Evolutionary conservation across 1,284 basidiomycete species (phyloP).

Genomic region (Schizophyllum commune): DNA sequence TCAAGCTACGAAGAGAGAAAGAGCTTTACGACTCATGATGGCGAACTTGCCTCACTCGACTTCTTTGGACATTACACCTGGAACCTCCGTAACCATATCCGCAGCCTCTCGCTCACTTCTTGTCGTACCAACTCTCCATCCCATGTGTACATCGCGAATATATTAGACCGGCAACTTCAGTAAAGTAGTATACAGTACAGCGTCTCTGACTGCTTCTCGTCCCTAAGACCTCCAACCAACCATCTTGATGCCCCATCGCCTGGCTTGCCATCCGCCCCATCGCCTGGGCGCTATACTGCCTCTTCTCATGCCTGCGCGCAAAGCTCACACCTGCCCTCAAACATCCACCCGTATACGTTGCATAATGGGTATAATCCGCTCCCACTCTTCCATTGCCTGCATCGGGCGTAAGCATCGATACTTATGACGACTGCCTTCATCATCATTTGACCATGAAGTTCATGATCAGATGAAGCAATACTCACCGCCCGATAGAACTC

Average conservation of each 20-base stretch:
- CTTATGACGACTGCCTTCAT: no score
- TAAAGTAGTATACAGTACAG: not conserved
- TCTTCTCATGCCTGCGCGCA: no score
- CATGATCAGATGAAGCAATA: no score
- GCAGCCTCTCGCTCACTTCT: no score
- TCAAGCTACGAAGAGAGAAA: constrained; percentile 41
- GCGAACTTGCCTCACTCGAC: no score
- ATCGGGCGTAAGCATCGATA: no score
- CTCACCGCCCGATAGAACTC: constrained; percentile 84
- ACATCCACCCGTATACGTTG: constrained; percentile 85
- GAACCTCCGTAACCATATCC: no score
- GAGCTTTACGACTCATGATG: constrained; percentile 2
- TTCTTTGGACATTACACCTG: no score
- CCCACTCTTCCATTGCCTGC: constrained; percentile 90
- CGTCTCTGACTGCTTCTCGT: not conserved
- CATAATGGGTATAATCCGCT: constrained; percentile 79
- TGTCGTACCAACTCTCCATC: no score
- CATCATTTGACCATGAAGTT: no score
- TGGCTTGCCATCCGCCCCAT: no score
- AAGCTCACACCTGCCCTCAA: constrained; percentile 24
- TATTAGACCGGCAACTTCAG: not conserved
- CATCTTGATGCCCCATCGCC: not conserved
- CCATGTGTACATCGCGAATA: not conserved
- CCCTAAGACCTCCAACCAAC: not conserved
- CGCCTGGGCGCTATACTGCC: no score